phyloP scores from a whole-genome alignment of 2,329 filamentous ascomycete species.

The Ophiocordyceps camponoti-saundersi region DNA sequence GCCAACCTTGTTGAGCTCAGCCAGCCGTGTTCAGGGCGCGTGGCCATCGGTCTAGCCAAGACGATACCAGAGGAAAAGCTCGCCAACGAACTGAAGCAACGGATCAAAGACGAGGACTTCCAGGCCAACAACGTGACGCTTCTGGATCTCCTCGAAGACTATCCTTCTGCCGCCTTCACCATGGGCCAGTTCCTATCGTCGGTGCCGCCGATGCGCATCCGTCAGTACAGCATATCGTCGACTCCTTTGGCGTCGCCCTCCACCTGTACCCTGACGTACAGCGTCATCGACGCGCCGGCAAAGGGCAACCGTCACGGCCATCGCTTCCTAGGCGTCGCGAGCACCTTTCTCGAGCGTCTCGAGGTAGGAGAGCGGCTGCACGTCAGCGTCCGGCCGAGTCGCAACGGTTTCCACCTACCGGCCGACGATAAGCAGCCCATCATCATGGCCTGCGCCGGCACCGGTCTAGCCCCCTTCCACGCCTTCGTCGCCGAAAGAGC shows the following conservation, averaged over 20 bases:
- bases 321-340: conserved; percentile 35
- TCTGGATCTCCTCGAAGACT: conserved; percentile 53
- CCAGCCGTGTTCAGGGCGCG: conserved; percentile 54
- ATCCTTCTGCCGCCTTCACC: conserved; percentile 39
- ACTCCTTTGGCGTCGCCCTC: conserved; percentile 44
- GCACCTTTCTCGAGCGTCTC: conserved; percentile 38
- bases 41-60: conserved; percentile 5
- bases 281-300: conserved; percentile 41
- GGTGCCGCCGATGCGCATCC: conserved; percentile 59
- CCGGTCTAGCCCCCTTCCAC: conserved; percentile 44
- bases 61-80: conserved; percentile 6
- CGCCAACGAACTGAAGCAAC: conserved; percentile 21
- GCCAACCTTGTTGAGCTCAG: conserved; percentile 56
- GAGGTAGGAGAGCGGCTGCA: conserved; percentile 23
- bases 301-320: conserved; percentile 30
- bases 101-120: conserved; percentile 20
- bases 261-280: conserved; percentile 49
- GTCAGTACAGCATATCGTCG: conserved; percentile 69
- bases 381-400: conserved; percentile 29
- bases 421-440: conserved; percentile 27
- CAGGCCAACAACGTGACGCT: conserved; percentile 42
- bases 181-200: conserved; percentile 53
- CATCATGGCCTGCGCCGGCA: conserved; percentile 33
- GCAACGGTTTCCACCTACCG: conserved; percentile 29
- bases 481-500: conserved; percentile 47